phyloP scores from a whole-genome alignment of 2,329 filamentous ascomycete species.

The Penicillium sumatraense region DNA sequence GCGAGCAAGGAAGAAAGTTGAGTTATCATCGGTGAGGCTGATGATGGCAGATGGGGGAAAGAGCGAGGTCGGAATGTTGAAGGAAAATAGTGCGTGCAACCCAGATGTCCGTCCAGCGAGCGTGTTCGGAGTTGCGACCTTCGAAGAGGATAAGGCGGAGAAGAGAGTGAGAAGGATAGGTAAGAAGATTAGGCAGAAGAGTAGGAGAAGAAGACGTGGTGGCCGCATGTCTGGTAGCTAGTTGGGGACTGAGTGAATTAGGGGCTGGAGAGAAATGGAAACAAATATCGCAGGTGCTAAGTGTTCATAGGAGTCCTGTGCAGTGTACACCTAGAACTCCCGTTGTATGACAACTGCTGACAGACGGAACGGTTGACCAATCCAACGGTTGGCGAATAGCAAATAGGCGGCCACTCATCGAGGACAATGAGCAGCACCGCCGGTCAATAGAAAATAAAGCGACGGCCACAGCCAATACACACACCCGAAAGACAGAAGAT shows the following conservation, averaged over 20 bases:
- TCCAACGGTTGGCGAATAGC: constrained; percentile 36
- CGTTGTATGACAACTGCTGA: constrained; percentile 26
- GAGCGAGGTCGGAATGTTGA: constrained; percentile 78
- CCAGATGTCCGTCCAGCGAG: constrained; percentile 49
- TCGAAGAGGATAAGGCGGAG: constrained; percentile 48
- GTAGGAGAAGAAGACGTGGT: constrained; percentile 51
- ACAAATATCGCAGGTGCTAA: constrained; percentile 10
- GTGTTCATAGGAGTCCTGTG: constrained; percentile 14
- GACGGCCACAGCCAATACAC: constrained; percentile 15
- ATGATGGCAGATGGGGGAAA: constrained; percentile 96
- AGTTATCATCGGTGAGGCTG: constrained; percentile 96
- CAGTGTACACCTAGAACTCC: constrained; percentile 16
- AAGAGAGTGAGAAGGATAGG: constrained; percentile 54
- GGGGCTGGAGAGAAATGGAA: neutral
- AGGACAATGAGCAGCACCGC: constrained; percentile 31
- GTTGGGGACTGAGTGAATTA: neutral
- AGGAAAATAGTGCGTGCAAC: constrained; percentile 67
- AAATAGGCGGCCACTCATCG: constrained; percentile 39
- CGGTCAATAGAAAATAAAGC: constrained; percentile 10
- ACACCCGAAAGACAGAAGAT: constrained; percentile 3
- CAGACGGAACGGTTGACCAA: constrained; percentile 32
- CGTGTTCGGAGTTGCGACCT: constrained; percentile 42
- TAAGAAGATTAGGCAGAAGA: constrained; percentile 53
- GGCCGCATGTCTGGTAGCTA: constrained; percentile 48
- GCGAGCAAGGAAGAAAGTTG: constrained; percentile 90